Evolutionary conservation across 306 rosid genomes (phyloP).

Genomic region (Acacia crassicarpa): DNA sequence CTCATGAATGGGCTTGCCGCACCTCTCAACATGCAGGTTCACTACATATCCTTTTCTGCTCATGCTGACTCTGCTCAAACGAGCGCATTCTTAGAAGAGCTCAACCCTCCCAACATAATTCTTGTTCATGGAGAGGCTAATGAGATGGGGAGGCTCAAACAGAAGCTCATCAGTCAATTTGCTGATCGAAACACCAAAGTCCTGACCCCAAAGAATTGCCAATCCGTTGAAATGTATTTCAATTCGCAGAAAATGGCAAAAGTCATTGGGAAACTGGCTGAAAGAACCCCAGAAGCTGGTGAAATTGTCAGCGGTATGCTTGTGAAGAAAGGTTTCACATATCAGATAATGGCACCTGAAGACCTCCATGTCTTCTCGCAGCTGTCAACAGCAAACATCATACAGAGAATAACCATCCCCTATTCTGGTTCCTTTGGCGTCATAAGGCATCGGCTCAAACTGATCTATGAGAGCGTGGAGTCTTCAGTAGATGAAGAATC

Average conservation of each 20-base stretch:
- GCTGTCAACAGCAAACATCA: slow-evolving; percentile 71
- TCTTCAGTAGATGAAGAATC: slow-evolving; percentile 81
- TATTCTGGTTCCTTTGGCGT: slow-evolving; percentile 64
- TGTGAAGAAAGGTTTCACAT: slow-evolving; percentile 88
- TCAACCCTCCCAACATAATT: slow-evolving; percentile 91
- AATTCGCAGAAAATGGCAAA: slow-evolving; percentile 96
- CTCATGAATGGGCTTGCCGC: slow-evolving; percentile 84
- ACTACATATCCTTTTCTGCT: slow-evolving; percentile 93
- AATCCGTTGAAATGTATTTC: slow-evolving; percentile 89
- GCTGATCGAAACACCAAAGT: slow-evolving; percentile 80
- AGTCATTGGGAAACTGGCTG: slow-evolving; percentile 86
- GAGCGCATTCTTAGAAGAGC: slow-evolving; percentile 88
- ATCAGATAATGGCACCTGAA: slow-evolving; percentile 94
- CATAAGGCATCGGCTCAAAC: slow-evolving; percentile 67
- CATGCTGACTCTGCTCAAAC: slow-evolving; percentile 97
- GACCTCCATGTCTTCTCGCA: slow-evolving; percentile 95
- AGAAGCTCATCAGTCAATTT: slow-evolving; percentile 79
- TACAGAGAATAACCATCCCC: slow-evolving; percentile 89
- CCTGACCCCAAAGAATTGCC: slow-evolving; percentile 91
- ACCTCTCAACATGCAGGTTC: slow-evolving; percentile 95
- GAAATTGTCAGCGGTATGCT: slow-evolving; percentile 78
- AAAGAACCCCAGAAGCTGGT: slow-evolving; percentile 66
- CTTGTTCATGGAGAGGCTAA: slow-evolving; percentile 97
- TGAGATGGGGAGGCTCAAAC: slow-evolving; percentile 96
- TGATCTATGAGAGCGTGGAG: slow-evolving; percentile 78